Evolutionary conservation across 2,329 filamentous ascomycete genomes (phyloP).

Genomic region (Fusarium brachygibbosum): DNA sequence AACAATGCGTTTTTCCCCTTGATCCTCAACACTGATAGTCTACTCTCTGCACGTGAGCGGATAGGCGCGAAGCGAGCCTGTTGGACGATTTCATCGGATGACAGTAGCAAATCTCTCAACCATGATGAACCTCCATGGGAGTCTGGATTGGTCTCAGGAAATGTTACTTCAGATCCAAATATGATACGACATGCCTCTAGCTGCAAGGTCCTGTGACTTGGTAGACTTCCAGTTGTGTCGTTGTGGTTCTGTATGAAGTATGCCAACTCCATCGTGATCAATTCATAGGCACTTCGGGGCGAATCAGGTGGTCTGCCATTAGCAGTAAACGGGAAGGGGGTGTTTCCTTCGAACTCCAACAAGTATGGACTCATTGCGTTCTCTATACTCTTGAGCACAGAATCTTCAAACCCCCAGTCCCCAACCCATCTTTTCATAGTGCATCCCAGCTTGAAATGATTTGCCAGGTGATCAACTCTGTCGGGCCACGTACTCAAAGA

Average conservation of each 20-base stretch:
- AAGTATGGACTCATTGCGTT: constrained; percentile 58
- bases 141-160: constrained; percentile 20
- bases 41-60: constrained; percentile 28
- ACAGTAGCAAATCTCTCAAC: constrained; percentile 32
- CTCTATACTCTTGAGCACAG: constrained; percentile 55
- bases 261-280: constrained; percentile 40
- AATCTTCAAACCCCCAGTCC: constrained; percentile 58
- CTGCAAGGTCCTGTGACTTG: constrained; percentile 28
- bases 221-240: constrained; percentile 25
- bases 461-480: constrained; percentile 55
- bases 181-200: constrained; percentile 40
- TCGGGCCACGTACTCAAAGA: constrained; percentile 55
- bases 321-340: constrained; percentile 36
- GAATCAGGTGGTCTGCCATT: constrained; percentile 35
- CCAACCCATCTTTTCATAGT: constrained; percentile 60
- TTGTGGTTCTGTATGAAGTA: constrained; percentile 40
- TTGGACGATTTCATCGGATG: constrained; percentile 21
- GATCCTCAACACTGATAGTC: constrained; percentile 20
- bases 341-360: constrained; percentile 39
- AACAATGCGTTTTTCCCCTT: constrained; percentile 38
- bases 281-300: constrained; percentile 42
- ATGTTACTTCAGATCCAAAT: constrained; percentile 40
- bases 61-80: constrained; percentile 33
- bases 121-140: constrained; percentile 21
- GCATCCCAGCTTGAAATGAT: constrained; percentile 58